Percentiles rank a stretch among this genome's conserved stretches.
Conservation (phyloP, 768 basidiomycete genomes). For the Clavulina sp. region DNA sequence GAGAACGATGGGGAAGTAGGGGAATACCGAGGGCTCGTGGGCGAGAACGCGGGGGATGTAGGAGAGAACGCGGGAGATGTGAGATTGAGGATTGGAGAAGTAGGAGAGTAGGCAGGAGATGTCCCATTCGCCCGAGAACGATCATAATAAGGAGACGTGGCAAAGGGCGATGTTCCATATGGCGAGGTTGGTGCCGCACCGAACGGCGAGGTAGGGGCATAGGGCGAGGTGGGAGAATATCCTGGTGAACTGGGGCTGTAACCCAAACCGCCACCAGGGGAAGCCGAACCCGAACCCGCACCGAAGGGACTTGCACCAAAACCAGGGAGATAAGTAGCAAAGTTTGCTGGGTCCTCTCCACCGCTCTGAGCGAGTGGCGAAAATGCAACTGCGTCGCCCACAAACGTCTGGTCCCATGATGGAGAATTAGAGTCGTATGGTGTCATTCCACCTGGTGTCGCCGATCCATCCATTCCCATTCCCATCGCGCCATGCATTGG, state of each 20-base stretch:
- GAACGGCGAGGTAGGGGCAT: conserved; percentile 64
- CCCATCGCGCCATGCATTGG: conserved; percentile 71
- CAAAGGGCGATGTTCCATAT: conserved; percentile 60
- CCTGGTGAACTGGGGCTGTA: conserved; percentile 90
- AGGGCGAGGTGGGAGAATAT: conserved; percentile 82
- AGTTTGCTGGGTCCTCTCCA: conserved; percentile 63
- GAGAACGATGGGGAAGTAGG: conserved; percentile 75
- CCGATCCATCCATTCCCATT: conserved; percentile 78
- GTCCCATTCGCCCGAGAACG: conserved; percentile 30
- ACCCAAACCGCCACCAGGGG: conserved; percentile 47
- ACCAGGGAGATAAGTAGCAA: conserved; percentile 37
- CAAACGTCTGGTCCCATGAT: conserved; percentile 56
- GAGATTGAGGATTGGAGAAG: conserved; percentile 20
- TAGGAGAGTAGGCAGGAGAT: conserved; percentile 21
- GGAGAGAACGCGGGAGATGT: conserved; percentile 21
- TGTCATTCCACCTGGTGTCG: conserved; percentile 81
- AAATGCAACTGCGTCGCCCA: conserved; percentile 78
- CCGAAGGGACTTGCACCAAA: conserved; percentile 78
- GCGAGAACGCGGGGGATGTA: conserved; percentile 19
- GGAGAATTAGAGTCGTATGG: conserved; percentile 91
- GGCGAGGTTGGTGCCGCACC: conserved; percentile 19
- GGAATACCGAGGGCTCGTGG: conserved; percentile 40
- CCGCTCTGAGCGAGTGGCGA: conserved; percentile 77
- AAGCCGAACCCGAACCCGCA: conserved; percentile 55
- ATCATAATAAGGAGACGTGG: conserved; percentile 69